phyloP scores from a whole-genome alignment of 306 rosid genomes.

The Begonia peltatifolia region DNA sequence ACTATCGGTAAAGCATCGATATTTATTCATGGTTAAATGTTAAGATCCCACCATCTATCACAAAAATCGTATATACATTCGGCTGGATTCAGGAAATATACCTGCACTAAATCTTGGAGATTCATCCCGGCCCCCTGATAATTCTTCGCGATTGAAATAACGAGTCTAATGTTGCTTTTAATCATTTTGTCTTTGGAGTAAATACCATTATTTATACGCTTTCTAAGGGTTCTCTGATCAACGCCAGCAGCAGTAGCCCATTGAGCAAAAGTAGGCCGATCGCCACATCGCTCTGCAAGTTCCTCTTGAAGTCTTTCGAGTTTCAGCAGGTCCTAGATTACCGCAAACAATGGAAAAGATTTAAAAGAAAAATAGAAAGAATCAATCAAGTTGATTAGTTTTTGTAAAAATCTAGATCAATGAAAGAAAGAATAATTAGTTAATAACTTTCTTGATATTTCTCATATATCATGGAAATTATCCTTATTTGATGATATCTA shows the following conservation, averaged over 20 bases:
- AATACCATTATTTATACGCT: constrained; percentile 57
- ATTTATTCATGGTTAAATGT: too few relatives aligned
- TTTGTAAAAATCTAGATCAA: too few relatives aligned
- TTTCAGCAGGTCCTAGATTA: constrained; percentile 63
- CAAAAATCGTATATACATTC: not conserved
- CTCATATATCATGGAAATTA: too few relatives aligned
- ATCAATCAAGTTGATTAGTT: too few relatives aligned
- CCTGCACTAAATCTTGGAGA: constrained; percentile 97
- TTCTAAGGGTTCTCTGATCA: constrained; percentile 66
- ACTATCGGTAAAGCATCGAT: too few relatives aligned
- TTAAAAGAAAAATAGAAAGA: constrained; percentile 1
- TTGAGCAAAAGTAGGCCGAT: constrained; percentile 62
- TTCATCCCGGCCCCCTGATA: constrained; percentile 89
- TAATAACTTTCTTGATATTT: too few relatives aligned
- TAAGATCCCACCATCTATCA: not conserved
- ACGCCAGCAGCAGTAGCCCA: constrained; percentile 95
- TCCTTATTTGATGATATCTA: too few relatives aligned
- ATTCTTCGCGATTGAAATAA: constrained; percentile 88
- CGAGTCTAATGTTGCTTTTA: constrained; percentile 85
- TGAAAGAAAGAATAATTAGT: too few relatives aligned
- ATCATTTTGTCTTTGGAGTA: constrained; percentile 89
- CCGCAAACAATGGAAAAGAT: constrained; percentile 13
- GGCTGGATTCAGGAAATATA: constrained; percentile 13
- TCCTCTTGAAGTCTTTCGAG: constrained; percentile 76
- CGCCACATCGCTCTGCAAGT: constrained; percentile 57